phyloP scores from a whole-genome alignment of 306 rosid genomes.

The Corylus heterophylla region DNA sequence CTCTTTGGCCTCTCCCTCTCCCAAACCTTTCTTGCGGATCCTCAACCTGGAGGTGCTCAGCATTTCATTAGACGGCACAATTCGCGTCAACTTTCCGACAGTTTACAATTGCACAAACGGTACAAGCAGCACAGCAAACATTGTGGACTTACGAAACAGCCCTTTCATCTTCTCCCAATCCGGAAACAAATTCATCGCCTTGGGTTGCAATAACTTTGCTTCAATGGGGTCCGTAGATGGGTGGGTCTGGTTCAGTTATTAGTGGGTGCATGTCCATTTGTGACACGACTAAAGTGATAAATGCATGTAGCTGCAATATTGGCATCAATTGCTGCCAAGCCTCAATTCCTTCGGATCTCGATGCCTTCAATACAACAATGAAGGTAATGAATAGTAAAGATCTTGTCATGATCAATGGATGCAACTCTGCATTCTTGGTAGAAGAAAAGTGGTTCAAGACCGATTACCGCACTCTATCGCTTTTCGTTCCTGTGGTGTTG shows the following conservation, averaged over 20 bases:
- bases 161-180: slow-evolving; percentile 3
- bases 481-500: not conserved
- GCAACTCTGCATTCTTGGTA: not conserved
- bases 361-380: not conserved
- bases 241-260: not conserved
- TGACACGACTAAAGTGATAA: not conserved
- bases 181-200: slow-evolving; percentile 1
- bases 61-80: not conserved
- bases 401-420: not conserved
- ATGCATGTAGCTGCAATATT: not conserved
- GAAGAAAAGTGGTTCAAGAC: not conserved
- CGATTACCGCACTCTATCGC: not conserved
- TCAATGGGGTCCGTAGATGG: not conserved
- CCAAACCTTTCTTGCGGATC: no score
- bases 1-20: no score
- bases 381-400: no score
- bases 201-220: slow-evolving; percentile 11
- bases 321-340: not conserved
- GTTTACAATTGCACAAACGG: not conserved
- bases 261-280: not conserved
- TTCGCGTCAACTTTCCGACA: not conserved
- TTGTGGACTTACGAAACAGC: not conserved
- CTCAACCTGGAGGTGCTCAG: no score
- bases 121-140: not conserved
- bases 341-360: not conserved